Evolutionary conservation across 768 basidiomycete genomes (phyloP).

Genomic region (Suillus hirtellus): DNA sequence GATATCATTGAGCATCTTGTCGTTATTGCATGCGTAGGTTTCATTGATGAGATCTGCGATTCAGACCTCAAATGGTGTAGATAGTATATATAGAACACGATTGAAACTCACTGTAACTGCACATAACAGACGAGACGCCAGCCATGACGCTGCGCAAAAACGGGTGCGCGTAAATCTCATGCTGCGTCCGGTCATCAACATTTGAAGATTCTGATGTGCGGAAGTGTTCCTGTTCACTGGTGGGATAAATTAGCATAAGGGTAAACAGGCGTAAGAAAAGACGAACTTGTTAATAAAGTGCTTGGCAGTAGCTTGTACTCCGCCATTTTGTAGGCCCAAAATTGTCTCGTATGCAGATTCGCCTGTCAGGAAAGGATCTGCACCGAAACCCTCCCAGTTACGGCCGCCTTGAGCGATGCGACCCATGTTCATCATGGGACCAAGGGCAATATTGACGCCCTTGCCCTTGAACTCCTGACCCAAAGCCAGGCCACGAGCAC

Average conservation of each 20-base stretch:
- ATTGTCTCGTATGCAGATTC: slow-evolving; percentile 76
- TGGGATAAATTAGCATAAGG: slow-evolving; percentile 20
- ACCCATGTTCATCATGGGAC: slow-evolving; percentile 81
- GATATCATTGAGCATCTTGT: slow-evolving; percentile 67
- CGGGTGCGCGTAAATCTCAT: slow-evolving; percentile 72
- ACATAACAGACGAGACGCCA: slow-evolving; percentile 74
- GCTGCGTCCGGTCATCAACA: slow-evolving; percentile 78
- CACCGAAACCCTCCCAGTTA: slow-evolving; percentile 90
- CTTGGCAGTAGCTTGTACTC: slow-evolving; percentile 81
- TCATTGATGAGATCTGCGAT: slow-evolving; percentile 61
- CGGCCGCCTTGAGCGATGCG: slow-evolving; percentile 70
- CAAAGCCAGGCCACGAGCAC: slow-evolving; percentile 59
- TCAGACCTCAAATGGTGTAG: slow-evolving; percentile 9
- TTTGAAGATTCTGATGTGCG: slow-evolving; percentile 59
- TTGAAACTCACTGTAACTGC: slow-evolving; percentile 62
- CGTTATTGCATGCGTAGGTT: slow-evolving; percentile 76
- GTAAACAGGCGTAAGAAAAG: not conserved
- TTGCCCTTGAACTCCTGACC: slow-evolving; percentile 70
- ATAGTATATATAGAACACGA: slow-evolving; percentile 1
- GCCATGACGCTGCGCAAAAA: slow-evolving; percentile 74
- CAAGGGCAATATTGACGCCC: slow-evolving; percentile 50
- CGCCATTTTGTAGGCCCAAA: slow-evolving; percentile 68
- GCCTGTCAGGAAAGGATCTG: slow-evolving; percentile 78
- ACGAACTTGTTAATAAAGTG: slow-evolving; percentile 67
- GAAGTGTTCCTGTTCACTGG: slow-evolving; percentile 68